Evolutionary conservation across 345 rosid species (phyloP), one percentile per base, ranked within the genome.

Genomic region (Pistacia integerrima): DNA sequence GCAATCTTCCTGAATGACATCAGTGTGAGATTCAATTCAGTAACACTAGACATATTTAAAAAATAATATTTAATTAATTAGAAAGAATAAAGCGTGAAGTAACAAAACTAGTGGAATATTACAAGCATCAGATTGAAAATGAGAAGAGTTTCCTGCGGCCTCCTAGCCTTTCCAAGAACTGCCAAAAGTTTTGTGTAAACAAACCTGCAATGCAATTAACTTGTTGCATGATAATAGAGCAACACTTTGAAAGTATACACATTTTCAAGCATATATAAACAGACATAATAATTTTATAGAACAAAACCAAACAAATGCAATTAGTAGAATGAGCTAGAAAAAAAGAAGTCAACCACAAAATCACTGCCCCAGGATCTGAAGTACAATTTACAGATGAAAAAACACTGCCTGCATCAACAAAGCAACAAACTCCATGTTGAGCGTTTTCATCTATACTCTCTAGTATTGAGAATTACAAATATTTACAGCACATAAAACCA

Each of bases 141-240:
- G 70, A 22, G 79, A 60, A 91, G 92, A 66, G 93, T 96, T 88
- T 95, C 97, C 61, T 78, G 78, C 9, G 93, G 90, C 88, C 89
- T 90, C 81, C 90, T 80, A 36, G 87, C 88, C 70, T 80, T 90
- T 70, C 97, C 94, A 75, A 93, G 92, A 82, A 93, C 88, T 3
- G 97, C 86, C 82, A 95, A 84, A 66, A 95, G 91, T 78, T 93
- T 91, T 68, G 99, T 93, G 86, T 90, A 92, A 72, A 95, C 99
- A 92, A 91, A 95, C 92, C 99, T 95, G 83, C 83, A 87, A 67
- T 36, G 60, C 56, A 80, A 36, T 62, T 56, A 64, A 30, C 20
- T 66, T 5, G 48, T 74, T 30, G 11, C 18, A 49, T 44, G 2
- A 36, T 36, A 72, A 16, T 28, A 49, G 56, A 46, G 38, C 10